Evolutionary conservation across 1,284 basidiomycete species (phyloP).

Genomic region (Entoloma clypeatum): DNA sequence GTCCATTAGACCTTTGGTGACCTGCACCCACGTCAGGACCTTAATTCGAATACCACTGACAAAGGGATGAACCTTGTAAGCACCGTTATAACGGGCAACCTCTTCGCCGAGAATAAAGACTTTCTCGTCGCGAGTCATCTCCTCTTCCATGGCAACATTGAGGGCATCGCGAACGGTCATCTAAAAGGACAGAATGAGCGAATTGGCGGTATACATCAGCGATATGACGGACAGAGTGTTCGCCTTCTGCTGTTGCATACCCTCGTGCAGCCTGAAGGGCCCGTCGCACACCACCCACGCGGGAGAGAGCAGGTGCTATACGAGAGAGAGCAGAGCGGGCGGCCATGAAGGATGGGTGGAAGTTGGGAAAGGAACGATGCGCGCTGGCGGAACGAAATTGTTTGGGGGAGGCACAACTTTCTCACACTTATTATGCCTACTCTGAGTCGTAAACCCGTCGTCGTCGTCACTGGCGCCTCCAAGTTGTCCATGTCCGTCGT

Average conservation of each 20-base stretch:
- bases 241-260: slow-evolving; percentile 59
- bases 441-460: slow-evolving; percentile 38
- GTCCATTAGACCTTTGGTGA: slow-evolving; percentile 97
- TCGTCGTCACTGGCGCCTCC: slow-evolving; percentile 76
- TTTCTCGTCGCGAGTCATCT: slow-evolving; percentile 94
- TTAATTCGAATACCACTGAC: not conserved
- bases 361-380: slow-evolving; percentile 27
- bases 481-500: slow-evolving; percentile 41
- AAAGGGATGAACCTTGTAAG: slow-evolving; percentile 80
- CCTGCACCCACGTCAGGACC: slow-evolving; percentile 39
- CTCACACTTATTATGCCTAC: not conserved
- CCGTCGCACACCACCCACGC: slow-evolving; percentile 39
- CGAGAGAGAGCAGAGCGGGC: slow-evolving; percentile 62
- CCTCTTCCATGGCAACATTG: slow-evolving; percentile 98
- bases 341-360: slow-evolving; percentile 47
- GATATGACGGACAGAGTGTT: slow-evolving; percentile 47
- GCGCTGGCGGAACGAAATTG: slow-evolving; percentile 4
- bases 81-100: slow-evolving; percentile 98
- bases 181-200: slow-evolving; percentile 36
- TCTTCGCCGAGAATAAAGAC: slow-evolving; percentile 98
- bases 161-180: slow-evolving; percentile 99
- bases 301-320: slow-evolving; percentile 53
- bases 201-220: slow-evolving; percentile 14
- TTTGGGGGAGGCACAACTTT: slow-evolving; percentile 2
- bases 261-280: slow-evolving; percentile 45